These are phyloP conservation scores for Fusarium sp. DNA, from an alignment of 2,329 filamentous ascomycete genomes.

Conservation along the genomic window DNA sequence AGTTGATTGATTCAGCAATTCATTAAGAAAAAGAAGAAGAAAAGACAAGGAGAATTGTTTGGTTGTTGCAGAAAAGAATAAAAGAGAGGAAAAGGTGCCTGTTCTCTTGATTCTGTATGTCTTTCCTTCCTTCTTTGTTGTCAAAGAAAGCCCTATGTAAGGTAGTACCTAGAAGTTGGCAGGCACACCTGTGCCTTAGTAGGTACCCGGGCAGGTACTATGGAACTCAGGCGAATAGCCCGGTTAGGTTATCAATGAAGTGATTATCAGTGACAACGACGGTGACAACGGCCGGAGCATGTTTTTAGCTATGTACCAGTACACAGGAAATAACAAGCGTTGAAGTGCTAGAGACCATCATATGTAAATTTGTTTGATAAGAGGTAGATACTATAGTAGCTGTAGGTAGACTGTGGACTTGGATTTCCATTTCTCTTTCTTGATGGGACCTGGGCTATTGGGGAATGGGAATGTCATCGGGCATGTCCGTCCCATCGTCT, in stretches of 20 bases:
- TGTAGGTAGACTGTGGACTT: background rate
- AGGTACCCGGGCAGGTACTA: background rate
- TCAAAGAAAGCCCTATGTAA: background rate
- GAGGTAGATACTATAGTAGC: background rate
- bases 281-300: background rate
- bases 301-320: background rate
- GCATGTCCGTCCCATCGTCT: background rate
- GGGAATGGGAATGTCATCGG: conserved; percentile 2
- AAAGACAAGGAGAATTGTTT: conserved; percentile 5
- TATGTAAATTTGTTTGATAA: background rate
- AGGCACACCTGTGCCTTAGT: background rate
- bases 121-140: conserved; percentile 13
- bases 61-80: background rate
- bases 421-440: background rate
- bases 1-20: conserved; percentile 20
- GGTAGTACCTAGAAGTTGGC: background rate
- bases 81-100: background rate
- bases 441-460: background rate
- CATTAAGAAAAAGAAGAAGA: conserved; percentile 21
- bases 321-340: background rate
- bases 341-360: background rate
- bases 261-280: background rate
- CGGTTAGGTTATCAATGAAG: background rate
- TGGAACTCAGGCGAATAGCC: background rate
- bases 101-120: background rate